A percentile compares a stretch with the other conserved stretches of the same genome.
Conservation (phyloP, 1,139 yeast genomes). For the Yamadazyma friedrichii region DNA sequence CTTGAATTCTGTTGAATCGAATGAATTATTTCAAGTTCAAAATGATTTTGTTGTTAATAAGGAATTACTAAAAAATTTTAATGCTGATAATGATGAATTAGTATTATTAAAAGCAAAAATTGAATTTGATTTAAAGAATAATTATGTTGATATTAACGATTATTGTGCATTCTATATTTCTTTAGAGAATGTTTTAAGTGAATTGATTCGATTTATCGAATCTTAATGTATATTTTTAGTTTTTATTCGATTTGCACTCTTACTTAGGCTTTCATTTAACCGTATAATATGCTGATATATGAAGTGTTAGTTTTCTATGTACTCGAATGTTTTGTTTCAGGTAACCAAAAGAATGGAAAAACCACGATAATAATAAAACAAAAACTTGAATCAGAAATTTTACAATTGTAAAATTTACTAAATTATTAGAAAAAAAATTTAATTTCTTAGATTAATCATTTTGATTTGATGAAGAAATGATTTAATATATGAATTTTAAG, state of each 20-base stretch:
- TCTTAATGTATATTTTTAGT: slow-evolving; percentile 4
- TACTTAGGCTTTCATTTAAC: too few relatives aligned
- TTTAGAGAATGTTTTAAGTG: slow-evolving; percentile 41
- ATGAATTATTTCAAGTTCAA: slow-evolving; percentile 14
- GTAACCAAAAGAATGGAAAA: too few relatives aligned
- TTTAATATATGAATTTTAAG: too few relatives aligned
- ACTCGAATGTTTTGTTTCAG: too few relatives aligned
- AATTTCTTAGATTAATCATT: too few relatives aligned
- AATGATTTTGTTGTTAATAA: slow-evolving; percentile 14
- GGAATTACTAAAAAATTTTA: slow-evolving; percentile 8
- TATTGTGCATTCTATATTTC: slow-evolving; percentile 46
- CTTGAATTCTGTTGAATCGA: slow-evolving; percentile 12
- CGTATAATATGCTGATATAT: too few relatives aligned
- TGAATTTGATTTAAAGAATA: slow-evolving; percentile 41
- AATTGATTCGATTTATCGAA: slow-evolving; percentile 37
- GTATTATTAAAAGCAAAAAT: slow-evolving; percentile 39
- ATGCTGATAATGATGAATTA: slow-evolving; percentile 23
- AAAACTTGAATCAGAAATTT: slow-evolving; percentile 32
- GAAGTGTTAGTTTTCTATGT: too few relatives aligned
- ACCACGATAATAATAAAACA: slow-evolving; percentile 20
- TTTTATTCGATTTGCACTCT: too few relatives aligned
- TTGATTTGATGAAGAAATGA: too few relatives aligned
- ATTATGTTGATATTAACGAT: slow-evolving; percentile 46
- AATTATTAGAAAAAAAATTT: slow-evolving; percentile 12
- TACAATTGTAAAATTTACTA: slow-evolving; percentile 28